phyloP scores from a whole-genome alignment of 2,329 filamentous ascomycete species.

The Lomentospora prolificans region DNA sequence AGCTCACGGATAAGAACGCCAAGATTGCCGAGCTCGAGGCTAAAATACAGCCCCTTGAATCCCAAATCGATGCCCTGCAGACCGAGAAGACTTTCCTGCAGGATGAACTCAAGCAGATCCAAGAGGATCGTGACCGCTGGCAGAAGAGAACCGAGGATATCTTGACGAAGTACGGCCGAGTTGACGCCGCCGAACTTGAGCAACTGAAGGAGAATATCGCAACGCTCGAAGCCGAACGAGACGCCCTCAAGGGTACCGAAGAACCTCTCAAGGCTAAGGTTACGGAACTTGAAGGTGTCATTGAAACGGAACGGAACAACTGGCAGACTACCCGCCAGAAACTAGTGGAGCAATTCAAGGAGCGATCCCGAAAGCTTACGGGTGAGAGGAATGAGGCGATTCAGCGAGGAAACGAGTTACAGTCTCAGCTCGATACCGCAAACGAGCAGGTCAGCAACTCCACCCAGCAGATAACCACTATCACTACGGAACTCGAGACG shows the following conservation, averaged over 20 bases:
- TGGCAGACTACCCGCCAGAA: constrained; percentile 44
- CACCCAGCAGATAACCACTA: constrained; percentile 44
- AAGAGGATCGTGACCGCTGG: constrained; percentile 88
- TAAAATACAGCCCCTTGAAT: constrained; percentile 73
- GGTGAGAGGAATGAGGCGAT: constrained; percentile 43
- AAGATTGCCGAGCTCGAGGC: constrained; percentile 65
- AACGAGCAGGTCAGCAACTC: constrained; percentile 46
- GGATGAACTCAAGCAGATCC: constrained; percentile 78
- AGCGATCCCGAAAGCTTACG: constrained; percentile 43
- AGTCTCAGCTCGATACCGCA: constrained; percentile 37
- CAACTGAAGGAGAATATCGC: constrained; percentile 72
- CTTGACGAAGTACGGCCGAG: constrained; percentile 88
- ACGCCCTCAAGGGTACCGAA: constrained; percentile 41
- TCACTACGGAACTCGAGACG: constrained; percentile 26
- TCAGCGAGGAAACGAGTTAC: constrained; percentile 41
- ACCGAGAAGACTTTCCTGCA: constrained; percentile 72
- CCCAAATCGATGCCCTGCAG: constrained; percentile 71
- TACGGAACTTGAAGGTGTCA: constrained; percentile 36
- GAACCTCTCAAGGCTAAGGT: constrained; percentile 44
- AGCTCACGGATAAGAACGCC: constrained; percentile 63
- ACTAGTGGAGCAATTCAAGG: constrained; percentile 54
- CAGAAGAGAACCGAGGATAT: constrained; percentile 95
- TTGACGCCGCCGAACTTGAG: constrained; percentile 88
- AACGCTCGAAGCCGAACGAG: constrained; percentile 54
- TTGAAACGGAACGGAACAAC: constrained; percentile 44